Conservation (phyloP, 768 basidiomycete species). For the Suillus ampliporus region DNA sequence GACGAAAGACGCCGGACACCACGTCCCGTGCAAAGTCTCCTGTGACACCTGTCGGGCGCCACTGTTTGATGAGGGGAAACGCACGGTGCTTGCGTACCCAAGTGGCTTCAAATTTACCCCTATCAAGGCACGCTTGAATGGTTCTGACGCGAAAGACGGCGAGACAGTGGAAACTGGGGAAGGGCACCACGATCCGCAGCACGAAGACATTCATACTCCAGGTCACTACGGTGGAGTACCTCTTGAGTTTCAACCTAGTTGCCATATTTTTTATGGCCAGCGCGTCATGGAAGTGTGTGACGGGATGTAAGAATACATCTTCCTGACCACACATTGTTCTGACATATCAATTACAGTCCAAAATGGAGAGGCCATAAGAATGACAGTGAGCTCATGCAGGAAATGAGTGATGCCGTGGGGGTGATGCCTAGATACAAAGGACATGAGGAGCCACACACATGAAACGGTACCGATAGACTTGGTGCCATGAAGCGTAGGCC, state of each 20-base stretch:
- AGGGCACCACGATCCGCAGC: neutral
- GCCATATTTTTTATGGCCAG: conserved; percentile 13
- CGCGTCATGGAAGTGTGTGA: conserved; percentile 11
- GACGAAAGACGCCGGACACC: conserved; percentile 19
- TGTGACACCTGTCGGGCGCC: conserved; percentile 38
- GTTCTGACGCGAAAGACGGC: neutral
- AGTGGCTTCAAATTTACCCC: conserved; percentile 32
- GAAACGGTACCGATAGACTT: neutral
- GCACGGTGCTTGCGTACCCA: conserved; percentile 38
- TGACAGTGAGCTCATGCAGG: conserved; percentile 12
- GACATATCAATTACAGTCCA: conserved; percentile 2
- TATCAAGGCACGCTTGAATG: neutral
- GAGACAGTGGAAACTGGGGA: neutral
- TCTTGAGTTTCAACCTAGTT: conserved; percentile 12
- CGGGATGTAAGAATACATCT: conserved; percentile 9
- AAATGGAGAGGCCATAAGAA: conserved; percentile 13
- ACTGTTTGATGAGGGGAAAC: conserved; percentile 40
- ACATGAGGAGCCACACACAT: neutral
- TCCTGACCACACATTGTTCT: neutral
- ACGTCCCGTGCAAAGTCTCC: conserved; percentile 41
- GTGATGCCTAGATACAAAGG: conserved; percentile 3
- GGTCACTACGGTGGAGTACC: conserved; percentile 5
- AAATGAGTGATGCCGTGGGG: conserved; percentile 4
- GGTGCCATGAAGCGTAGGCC: neutral
- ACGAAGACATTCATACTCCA: conserved; percentile 2